Evolutionary conservation across 2,329 filamentous ascomycete species (phyloP), one percentile per base, ranked within the genome.

Genomic region (Neoarthrinium moseri): DNA sequence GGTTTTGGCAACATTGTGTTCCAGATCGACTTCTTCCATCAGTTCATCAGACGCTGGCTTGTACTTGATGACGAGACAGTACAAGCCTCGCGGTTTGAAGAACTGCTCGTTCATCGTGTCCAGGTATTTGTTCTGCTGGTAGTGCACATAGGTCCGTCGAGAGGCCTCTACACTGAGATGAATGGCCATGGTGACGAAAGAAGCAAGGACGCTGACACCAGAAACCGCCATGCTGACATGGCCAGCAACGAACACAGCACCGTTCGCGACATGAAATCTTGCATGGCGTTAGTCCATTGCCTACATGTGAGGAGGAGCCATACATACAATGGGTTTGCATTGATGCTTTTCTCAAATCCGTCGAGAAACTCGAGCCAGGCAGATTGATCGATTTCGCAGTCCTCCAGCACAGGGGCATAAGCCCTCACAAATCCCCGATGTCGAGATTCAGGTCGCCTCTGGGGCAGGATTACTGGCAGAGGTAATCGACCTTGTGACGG

Each of bases 21-120:
- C 66, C 12, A 74, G 51, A 41, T 68, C 56, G 23, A 65, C 52
- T 10, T 48, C 26, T 4, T 54, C 52, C 8, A 34, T 10, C 6
- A 60, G 47, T 2, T 62, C 54, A 15, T 55, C 47, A 0, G 57
- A 50, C 4, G 71, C 66, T 1, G 74, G 72, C 42, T 74, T 74
- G 64, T 69, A 81, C 1, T 74, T 74, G 63, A 83, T 72, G 29
- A 85, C 66, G 17, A 47, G 24, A 4, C 21, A 26, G 8, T 36
- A 29, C 21, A 47, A n/a, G 79, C 63, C 48, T 70, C 74, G 59
- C 27, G 81, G 80, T 37, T 68, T 70, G 58, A 84, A 85, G 48
- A 81, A 72, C 3, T 75, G 67, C 7, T 72, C 66, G 54, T 84
- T 84, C 53, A 81, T 69, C 27, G 67, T 62, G 51, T 81, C 72